Evolutionary conservation across 1,139 yeast species (phyloP).

Genomic region (Yamadazyma conglobata): DNA sequence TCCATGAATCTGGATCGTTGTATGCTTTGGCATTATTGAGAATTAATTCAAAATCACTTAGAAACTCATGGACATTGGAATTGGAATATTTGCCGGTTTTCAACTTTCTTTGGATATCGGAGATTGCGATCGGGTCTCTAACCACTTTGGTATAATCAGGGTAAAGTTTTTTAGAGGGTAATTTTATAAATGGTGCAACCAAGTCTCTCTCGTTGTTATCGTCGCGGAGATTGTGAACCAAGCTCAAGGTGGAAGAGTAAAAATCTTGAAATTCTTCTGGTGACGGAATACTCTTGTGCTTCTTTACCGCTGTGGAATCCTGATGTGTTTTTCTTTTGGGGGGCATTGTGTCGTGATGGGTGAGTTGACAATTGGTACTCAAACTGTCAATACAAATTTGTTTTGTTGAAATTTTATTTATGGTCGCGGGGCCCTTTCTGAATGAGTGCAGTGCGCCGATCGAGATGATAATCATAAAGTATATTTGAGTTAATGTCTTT

Average conservation of each 20-base stretch:
- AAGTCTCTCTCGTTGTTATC: conserved; percentile 32
- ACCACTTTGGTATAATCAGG: conserved; percentile 80
- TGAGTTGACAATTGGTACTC: no score
- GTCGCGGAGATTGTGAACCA: conserved; percentile 27
- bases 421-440: no score
- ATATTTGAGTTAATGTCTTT: no score
- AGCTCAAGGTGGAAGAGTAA: conserved; percentile 24
- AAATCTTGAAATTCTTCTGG: conserved; percentile 26
- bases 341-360: no score
- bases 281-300: conserved; percentile 11
- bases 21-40: conserved; percentile 58
- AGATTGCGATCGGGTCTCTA: conserved; percentile 60
- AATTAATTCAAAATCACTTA: conserved; percentile 54
- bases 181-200: conserved; percentile 55
- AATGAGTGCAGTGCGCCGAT: no score
- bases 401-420: no score
- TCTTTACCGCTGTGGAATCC: conserved; percentile 12
- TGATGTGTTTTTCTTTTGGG: conserved; percentile 23
- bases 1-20: conserved; percentile 60
- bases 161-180: conserved; percentile 71
- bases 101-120: conserved; percentile 56
- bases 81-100: conserved; percentile 30
- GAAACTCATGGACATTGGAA: conserved; percentile 35
- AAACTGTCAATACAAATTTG: no score
- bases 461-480: no score